These are phyloP conservation scores for Vigna radiata DNA, from an alignment of 306 rosid species.

Conservation along the genomic window DNA sequence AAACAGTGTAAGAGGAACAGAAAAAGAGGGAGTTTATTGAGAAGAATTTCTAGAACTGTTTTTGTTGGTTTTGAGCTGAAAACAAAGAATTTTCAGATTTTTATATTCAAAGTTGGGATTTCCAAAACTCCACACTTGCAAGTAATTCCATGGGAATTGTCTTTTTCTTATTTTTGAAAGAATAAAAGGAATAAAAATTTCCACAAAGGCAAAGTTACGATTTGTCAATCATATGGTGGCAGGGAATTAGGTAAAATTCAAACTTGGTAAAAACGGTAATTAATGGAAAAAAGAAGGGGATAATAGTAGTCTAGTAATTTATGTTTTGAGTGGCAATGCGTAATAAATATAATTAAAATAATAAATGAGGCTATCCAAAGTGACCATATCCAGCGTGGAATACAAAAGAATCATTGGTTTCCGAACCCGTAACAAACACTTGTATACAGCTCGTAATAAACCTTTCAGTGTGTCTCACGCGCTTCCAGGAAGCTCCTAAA, in stretches of 20 bases:
- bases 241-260: background rate
- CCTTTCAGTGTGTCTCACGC: constrained; percentile 42
- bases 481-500: constrained; percentile 38
- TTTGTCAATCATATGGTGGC: background rate
- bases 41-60: background rate
- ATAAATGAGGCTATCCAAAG: constrained; percentile 5
- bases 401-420: constrained; percentile 4
- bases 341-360: constrained; percentile 7
- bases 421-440: constrained; percentile 8
- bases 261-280: background rate
- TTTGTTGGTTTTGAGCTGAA: constrained; percentile 14
- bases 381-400: constrained; percentile 1
- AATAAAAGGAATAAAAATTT: background rate
- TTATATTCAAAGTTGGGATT: constrained; percentile 19
- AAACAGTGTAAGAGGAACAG: background rate
- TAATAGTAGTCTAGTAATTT: background rate
- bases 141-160: background rate
- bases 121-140: background rate
- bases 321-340: background rate
- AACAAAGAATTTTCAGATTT: constrained; percentile 25
- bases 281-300: background rate
- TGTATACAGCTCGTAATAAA: background rate
- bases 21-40: background rate
- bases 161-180: background rate
- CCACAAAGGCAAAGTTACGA: background rate